A percentile compares a stretch with the other conserved stretches of the same genome.
phyloP scores from a whole-genome alignment of 192 early-diverging fungal genomes.

The Backusella sp. region DNA sequence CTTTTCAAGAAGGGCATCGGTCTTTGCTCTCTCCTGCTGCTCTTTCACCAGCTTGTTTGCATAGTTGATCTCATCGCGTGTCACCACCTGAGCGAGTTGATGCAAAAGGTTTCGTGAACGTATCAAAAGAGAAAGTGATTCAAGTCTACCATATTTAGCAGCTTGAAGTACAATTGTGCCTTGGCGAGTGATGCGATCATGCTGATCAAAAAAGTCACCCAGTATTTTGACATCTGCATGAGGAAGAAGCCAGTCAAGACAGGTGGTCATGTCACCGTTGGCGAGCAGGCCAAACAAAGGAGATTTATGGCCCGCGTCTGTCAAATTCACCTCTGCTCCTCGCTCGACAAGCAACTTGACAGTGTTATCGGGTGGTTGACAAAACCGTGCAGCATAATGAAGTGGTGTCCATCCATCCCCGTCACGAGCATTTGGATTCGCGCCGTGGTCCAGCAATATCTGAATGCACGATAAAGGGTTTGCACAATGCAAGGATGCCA shows the following conservation, averaged over 20 bases:
- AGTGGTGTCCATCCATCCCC: slow-evolving; percentile 64
- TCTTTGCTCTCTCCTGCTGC: neutral
- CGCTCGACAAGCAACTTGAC: slow-evolving; percentile 20
- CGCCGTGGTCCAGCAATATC: slow-evolving; percentile 34
- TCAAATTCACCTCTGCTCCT: slow-evolving; percentile 33
- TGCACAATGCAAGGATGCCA: slow-evolving; percentile 15
- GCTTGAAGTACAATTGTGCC: slow-evolving; percentile 29
- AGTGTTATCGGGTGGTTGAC: slow-evolving; percentile 20
- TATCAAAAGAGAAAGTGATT: slow-evolving; percentile 17
- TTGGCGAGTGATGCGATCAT: slow-evolving; percentile 9
- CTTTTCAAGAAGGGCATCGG: neutral
- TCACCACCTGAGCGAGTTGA: neutral
- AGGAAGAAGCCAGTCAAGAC: slow-evolving; percentile 32
- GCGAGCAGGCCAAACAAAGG: slow-evolving; percentile 35
- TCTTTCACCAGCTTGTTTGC: neutral
- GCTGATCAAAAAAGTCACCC: slow-evolving; percentile 29
- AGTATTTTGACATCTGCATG: slow-evolving; percentile 15
- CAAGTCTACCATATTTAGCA: slow-evolving; percentile 34
- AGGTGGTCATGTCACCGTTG: slow-evolving; percentile 23
- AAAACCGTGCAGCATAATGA: slow-evolving; percentile 38
- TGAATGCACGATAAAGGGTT: slow-evolving; percentile 9
- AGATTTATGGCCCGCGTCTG: slow-evolving; percentile 25
- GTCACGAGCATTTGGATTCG: slow-evolving; percentile 58
- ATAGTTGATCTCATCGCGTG: neutral
- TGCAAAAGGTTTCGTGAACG: neutral